Conservation (phyloP, 345 rosid species). For the Eucalyptus curtisii region DNA sequence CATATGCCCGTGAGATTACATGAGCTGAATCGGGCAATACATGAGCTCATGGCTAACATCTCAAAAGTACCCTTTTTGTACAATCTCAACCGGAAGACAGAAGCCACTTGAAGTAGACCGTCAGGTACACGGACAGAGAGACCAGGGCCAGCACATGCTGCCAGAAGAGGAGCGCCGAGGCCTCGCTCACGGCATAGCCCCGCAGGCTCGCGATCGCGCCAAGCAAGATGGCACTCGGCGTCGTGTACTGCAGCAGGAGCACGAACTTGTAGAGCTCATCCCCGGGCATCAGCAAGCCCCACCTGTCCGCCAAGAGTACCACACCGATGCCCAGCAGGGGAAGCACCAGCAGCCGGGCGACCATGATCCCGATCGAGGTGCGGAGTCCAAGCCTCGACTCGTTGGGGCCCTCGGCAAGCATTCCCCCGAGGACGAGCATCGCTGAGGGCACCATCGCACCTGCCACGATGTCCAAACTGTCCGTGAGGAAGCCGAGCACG, state of each 20-base stretch:
- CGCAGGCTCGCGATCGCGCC: conserved; percentile 93
- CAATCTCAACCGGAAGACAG: neutral
- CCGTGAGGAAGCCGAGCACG: conserved; percentile 67
- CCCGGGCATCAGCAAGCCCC: conserved; percentile 7
- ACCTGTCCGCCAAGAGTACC: conserved; percentile 9
- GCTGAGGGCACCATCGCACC: conserved; percentile 98
- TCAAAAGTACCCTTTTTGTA: neutral
- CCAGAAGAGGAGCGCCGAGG: conserved; percentile 92
- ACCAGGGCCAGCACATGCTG: conserved; percentile 69
- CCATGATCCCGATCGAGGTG: conserved; percentile 26
- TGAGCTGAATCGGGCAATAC: neutral
- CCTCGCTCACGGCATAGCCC: conserved; percentile 77
- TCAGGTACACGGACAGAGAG: conserved; percentile 62
- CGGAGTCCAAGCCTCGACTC: conserved; percentile 21
- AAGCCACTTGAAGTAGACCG: conserved; percentile 52
- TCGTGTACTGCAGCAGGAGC: conserved; percentile 28
- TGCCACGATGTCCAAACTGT: conserved; percentile 70
- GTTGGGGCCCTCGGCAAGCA: conserved; percentile 55
- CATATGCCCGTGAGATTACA: neutral
- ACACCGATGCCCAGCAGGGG: conserved; percentile 27
- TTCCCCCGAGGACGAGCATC: conserved; percentile 93
- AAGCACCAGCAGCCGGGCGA: conserved; percentile 28
- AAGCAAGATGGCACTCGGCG: conserved; percentile 66
- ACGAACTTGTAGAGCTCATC: conserved; percentile 22
- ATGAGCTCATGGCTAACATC: neutral